Evolutionary conservation across 331 rosid species (phyloP).

Genomic region (Phaseolus coccineus): DNA sequence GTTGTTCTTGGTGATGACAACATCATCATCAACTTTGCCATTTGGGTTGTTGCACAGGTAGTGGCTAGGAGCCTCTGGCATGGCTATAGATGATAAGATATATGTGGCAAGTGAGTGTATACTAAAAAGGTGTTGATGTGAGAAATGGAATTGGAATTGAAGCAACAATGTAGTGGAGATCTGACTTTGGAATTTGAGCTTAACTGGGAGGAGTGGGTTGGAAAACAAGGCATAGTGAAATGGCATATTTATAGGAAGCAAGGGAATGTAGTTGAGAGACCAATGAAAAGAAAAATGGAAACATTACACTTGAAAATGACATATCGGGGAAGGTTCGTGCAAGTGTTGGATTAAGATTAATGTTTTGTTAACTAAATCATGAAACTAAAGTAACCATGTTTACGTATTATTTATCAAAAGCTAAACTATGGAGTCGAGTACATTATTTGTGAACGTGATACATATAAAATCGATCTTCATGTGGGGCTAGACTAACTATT

Average conservation of each 20-base stretch:
- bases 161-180: background rate
- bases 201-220: background rate
- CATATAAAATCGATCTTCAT: background rate
- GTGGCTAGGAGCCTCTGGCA: constrained; percentile 71
- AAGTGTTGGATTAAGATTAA: background rate
- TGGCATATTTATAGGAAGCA: constrained; percentile 40
- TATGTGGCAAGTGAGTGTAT: background rate
- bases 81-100: constrained; percentile 28
- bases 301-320: background rate
- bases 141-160: background rate
- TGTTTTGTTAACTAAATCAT: background rate
- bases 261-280: background rate
- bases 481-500: background rate
- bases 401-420: background rate
- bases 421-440: background rate
- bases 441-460: background rate
- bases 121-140: background rate
- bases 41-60: constrained; percentile 15
- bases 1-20: constrained; percentile 41
- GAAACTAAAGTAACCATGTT: background rate
- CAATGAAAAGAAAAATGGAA: constrained; percentile 6
- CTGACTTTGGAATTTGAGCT: constrained; percentile 11
- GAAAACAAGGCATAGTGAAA: constrained; percentile 7
- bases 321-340: background rate
- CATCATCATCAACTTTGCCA: background rate